Evolutionary conservation across 1,284 basidiomycete genomes (phyloP).

Genomic region (Cutaneotrichosporon sp.): DNA sequence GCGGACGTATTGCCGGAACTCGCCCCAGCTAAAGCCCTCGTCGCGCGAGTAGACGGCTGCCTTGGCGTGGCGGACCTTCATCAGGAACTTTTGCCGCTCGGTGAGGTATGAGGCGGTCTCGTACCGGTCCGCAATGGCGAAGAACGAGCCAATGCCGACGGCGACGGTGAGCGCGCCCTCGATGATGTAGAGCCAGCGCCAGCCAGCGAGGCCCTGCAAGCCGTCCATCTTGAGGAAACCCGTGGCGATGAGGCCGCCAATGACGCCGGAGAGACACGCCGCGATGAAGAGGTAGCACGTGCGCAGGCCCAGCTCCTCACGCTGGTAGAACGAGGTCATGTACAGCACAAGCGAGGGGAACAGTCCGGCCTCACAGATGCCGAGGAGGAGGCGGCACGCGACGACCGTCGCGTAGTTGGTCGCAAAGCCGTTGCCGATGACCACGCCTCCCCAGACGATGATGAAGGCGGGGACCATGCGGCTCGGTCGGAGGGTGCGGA

Average conservation of each 20-base stretch:
- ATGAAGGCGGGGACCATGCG: conserved; percentile 24
- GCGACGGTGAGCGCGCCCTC: conserved; percentile 19
- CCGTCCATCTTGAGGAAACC: conserved; percentile 22
- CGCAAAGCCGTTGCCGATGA: conserved; percentile 28
- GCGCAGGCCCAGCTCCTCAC: conserved; percentile 35
- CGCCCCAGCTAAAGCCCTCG: conserved; percentile 20
- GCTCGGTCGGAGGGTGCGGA: conserved; percentile 34
- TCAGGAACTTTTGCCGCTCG: conserved; percentile 20
- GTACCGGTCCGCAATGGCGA: conserved; percentile 16
- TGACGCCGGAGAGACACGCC: conserved; percentile 34
- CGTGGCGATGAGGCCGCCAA: conserved; percentile 39
- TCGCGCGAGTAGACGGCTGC: conserved; percentile 15
- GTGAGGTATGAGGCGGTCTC: conserved; percentile 15
- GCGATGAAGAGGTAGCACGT: conserved; percentile 40
- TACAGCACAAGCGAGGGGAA: conserved; percentile 34
- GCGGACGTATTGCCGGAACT: conserved; percentile 17
- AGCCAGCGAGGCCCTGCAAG: conserved; percentile 12
- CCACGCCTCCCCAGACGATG: conserved; percentile 31
- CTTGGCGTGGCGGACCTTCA: conserved; percentile 17
- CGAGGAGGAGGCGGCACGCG: conserved; percentile 32
- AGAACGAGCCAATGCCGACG: conserved; percentile 10
- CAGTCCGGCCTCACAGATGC: conserved; percentile 36
- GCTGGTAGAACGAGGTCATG: conserved; percentile 33
- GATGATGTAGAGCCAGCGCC: conserved; percentile 24
- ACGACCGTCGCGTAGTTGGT: conserved; percentile 31